Evolutionary conservation across 2,329 filamentous ascomycete species (phyloP), one percentile per base, ranked within the genome.

Genomic region (Pseudogymnoascus sp.): DNA sequence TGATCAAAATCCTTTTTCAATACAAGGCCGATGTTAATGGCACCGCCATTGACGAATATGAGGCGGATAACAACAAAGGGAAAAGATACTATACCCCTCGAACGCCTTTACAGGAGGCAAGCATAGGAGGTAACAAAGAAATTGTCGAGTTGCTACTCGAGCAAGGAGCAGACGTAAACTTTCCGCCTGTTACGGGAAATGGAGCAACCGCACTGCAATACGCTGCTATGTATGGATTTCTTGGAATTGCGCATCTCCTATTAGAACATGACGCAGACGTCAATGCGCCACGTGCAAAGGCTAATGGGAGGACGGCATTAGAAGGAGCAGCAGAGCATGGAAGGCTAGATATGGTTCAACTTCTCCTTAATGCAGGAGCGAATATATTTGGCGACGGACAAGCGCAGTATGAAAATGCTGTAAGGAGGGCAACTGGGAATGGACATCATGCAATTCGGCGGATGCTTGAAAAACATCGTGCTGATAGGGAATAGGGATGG

Each of bases 271-370:
- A 24, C 1, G 40, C 40, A 2, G 40, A 50, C 3, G 40, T 44
- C 2, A 44, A 44, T n/a, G n/a, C n/a, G n/a, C n/a, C n/a, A n/a
- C n/a, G n/a, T n/a, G n/a, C n/a, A n/a, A n/a, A n/a, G n/a, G n/a
- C n/a, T n/a, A n/a, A 44, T 44, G 40, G 40, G 19, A 63, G 67
- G 56, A 73, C 67, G 31, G 71, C 74, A 19, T 64, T 75, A 16
- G 66, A 72, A 62, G 70, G 64, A 10, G 74, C 74, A 31, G 73
- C 74, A 0, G 70, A 69, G 60, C 31, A 70, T 64, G 73, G 72
- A 6, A 69, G 70, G 59, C 21, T 74, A 8, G 70, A 74, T 53
- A 69, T 69, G 62, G 42, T 75, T 16, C 66, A 71, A 50, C 60
- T 74, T 13, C 65, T 75, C 11, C 62, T 72, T 1, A 67, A 70